phyloP scores from a whole-genome alignment of 75 land plant species.

The Pseudotsuga menziesii region DNA sequence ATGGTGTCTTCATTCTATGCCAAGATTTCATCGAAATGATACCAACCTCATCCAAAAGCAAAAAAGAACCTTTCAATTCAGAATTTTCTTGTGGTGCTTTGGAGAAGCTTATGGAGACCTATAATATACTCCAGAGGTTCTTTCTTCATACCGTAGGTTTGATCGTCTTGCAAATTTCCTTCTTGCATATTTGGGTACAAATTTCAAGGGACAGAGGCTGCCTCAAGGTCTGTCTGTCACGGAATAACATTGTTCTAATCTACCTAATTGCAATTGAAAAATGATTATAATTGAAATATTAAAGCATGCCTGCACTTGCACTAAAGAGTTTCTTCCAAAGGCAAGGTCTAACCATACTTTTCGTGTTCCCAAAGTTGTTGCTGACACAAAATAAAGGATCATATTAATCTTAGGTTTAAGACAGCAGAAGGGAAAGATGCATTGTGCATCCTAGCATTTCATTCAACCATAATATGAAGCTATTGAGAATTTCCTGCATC shows the following conservation, averaged over 20 bases:
- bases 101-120: too few species aligned
- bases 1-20: too few species aligned
- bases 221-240: too few species aligned
- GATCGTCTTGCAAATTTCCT: too few species aligned
- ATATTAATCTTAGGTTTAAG: slow-evolving; percentile 90
- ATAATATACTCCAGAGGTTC: too few species aligned
- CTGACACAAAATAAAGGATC: slow-evolving; percentile 96
- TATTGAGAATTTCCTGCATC: slow-evolving; percentile 88
- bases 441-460: slow-evolving; percentile 95
- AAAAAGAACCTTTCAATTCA: too few species aligned
- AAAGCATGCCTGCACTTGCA: slow-evolving; percentile 90
- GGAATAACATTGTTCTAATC: slow-evolving; percentile 82
- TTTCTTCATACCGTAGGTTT: too few species aligned
- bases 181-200: too few species aligned
- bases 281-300: slow-evolving; percentile 91
- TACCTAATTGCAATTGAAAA: slow-evolving; percentile 94
- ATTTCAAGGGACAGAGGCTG: too few species aligned
- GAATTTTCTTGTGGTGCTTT: too few species aligned
- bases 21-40: too few species aligned
- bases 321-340: slow-evolving; percentile 94
- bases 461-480: slow-evolving; percentile 96
- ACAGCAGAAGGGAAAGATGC: slow-evolving; percentile 94
- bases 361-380: slow-evolving; percentile 94
- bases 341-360: slow-evolving; percentile 94
- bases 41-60: too few species aligned